Conservation (phyloP, 106 monocot genomes). For the Chionographis japonica region DNA sequence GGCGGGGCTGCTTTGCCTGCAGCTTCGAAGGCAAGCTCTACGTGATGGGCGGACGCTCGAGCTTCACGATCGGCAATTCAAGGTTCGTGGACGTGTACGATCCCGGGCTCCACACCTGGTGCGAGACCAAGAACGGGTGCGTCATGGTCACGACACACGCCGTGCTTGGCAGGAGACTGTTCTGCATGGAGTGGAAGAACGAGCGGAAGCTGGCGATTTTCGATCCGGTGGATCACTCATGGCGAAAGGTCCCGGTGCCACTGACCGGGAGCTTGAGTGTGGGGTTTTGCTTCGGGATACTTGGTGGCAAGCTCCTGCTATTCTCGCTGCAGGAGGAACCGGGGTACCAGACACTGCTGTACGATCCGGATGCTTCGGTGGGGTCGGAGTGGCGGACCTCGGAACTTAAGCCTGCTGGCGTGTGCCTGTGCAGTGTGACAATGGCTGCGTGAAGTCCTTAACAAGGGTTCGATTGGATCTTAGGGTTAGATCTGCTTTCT, state of each 20-base stretch:
- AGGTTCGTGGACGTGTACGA: conserved; percentile 61
- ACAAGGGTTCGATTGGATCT: too few relatives aligned
- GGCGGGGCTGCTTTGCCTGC: conserved; percentile 81
- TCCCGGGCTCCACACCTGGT: conserved; percentile 43
- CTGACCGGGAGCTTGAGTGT: conserved; percentile 51
- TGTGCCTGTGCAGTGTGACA: conserved; percentile 61
- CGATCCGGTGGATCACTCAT: conserved; percentile 36
- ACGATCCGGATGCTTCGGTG: conserved; percentile 45
- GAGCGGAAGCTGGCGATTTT: conserved; percentile 66
- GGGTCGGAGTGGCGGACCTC: conserved; percentile 58
- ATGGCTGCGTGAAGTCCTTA: conserved; percentile 40
- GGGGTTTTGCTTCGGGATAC: conserved; percentile 53
- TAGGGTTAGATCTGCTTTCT: too few relatives aligned
- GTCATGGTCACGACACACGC: conserved; percentile 88
- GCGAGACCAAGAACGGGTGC: conserved; percentile 70
- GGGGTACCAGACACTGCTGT: conserved; percentile 60
- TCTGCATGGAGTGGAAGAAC: conserved; percentile 92
- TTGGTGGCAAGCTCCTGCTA: conserved; percentile 52
- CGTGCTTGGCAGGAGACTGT: conserved; percentile 47
- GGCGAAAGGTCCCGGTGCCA: conserved; percentile 50
- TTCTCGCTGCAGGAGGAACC: conserved; percentile 47
- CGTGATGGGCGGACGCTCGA: conserved; percentile 81
- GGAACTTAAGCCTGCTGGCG: conserved; percentile 42
- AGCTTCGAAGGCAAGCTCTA: conserved; percentile 57
- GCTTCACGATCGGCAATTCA: conserved; percentile 74